Evolutionary conservation across 225 moss, liverwort and hornwort species (phyloP), one percentile per base, ranked within the genome.

Genomic region (Anthoceros angustus): DNA sequence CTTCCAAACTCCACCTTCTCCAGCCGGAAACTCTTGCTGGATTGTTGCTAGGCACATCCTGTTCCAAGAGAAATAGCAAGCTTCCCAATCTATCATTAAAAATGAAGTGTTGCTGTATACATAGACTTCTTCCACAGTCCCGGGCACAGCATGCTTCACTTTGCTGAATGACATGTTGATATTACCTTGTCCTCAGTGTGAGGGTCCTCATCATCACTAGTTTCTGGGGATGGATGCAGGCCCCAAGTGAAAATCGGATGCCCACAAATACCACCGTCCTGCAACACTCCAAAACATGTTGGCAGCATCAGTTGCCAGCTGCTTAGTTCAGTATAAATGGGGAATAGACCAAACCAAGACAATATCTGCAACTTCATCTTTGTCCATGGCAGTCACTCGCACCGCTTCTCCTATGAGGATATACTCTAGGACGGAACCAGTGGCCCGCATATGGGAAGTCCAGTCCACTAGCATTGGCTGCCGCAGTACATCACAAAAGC

Each of bases 181-280:
- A 45, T 7, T 39, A 25, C 69, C 25, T 69, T 23, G 0, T 8
- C 40, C 39, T 64, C 24, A 5, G 65, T 46, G 69, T 67, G 11
- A 61, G 24, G 43, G 63, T 39, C 18, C 7, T 68, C 64, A 12
- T 66, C 61, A 61, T 48, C 46, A 48, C 74, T 80, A 48, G 1
- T 82, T 83, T 68, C 82, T 81, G 62, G 66, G 72, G 41, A 20
- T 14, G 73, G 77, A 75, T 70, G 72, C 78, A 2, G 69, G 24
- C 91, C 91, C 91, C 88, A 92, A 64, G 88, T 92, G 65, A 81
- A 68, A 87, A 87, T 78, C 48, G 86, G 86, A 72, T 88, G 79
- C 66, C 91, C 91, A 69, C 91, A 92, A 70, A 92, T 92, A 63
- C 91, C 91, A 43, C 73, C 63, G 71, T 86, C 90, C 87, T 87